Conservation (phyloP, 495 filamentous ascomycete genomes). For the Aspergillus sparsus region DNA sequence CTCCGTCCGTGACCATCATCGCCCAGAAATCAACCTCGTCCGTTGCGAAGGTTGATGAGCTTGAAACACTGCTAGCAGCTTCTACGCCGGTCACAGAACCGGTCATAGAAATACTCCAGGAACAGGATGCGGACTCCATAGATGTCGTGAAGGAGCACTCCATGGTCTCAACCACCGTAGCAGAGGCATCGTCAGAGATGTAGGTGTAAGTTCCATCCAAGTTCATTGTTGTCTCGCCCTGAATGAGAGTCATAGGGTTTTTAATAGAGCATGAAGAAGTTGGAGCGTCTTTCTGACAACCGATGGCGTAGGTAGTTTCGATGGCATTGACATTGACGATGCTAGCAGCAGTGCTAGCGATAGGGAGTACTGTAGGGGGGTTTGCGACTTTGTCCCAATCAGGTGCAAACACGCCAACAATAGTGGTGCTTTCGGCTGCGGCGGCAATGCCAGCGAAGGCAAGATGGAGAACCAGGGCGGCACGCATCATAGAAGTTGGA, state of each 20-base stretch:
- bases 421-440: too few species aligned
- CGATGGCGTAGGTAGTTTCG: conserved; percentile 6
- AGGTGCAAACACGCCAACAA: too few species aligned
- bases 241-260: conserved; percentile 8
- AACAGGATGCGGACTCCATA: not conserved
- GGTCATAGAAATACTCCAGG: not conserved
- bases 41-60: not conserved
- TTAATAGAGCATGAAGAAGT: not conserved
- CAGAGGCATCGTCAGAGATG: not conserved
- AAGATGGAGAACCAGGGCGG: too few species aligned
- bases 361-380: too few species aligned
- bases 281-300: not conserved
- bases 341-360: conserved; percentile 3
- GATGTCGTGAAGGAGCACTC: not conserved
- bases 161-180: not conserved
- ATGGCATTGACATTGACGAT: conserved; percentile 10
- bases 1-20: conserved; percentile 3
- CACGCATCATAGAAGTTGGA: too few species aligned
- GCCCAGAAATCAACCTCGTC: not conserved
- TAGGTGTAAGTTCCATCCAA: not conserved
- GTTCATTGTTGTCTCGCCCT: not conserved
- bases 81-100: not conserved
- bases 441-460: too few species aligned
- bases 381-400: too few species aligned
- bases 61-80: not conserved